These are phyloP conservation scores for Trametes maxima DNA, from an alignment of 768 basidiomycete species.

Conservation along the genomic window DNA sequence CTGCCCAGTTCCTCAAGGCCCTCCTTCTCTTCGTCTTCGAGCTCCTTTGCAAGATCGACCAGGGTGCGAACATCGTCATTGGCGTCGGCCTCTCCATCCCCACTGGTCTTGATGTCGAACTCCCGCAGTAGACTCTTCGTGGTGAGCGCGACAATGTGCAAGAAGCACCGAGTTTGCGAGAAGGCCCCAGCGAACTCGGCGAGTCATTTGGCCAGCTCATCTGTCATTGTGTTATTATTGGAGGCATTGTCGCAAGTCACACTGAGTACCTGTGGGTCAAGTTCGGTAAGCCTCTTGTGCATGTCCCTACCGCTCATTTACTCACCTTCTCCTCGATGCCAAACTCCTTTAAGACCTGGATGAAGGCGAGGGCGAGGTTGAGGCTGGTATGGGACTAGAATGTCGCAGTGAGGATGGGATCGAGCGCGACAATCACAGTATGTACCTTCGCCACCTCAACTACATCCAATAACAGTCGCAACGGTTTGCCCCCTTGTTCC, in stretches of 20 bases:
- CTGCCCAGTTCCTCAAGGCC: background rate
- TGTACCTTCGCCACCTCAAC: slow-evolving; percentile 37
- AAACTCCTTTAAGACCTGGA: slow-evolving; percentile 37
- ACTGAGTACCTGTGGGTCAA: slow-evolving; percentile 14
- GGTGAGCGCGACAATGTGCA: slow-evolving; percentile 19
- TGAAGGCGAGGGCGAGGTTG: slow-evolving; percentile 39
- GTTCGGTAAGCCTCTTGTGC: background rate
- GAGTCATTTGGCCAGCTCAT: slow-evolving; percentile 5
- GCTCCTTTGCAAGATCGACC: background rate
- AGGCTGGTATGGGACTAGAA: slow-evolving; percentile 37
- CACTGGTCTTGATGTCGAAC: slow-evolving; percentile 16
- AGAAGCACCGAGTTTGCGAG: slow-evolving; percentile 16
- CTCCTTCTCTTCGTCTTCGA: background rate
- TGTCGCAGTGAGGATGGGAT: background rate
- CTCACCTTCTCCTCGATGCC: slow-evolving; percentile 39
- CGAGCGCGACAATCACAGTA: background rate
- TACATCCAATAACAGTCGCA: slow-evolving; percentile 39
- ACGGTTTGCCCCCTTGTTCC: slow-evolving; percentile 31
- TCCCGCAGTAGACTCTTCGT: slow-evolving; percentile 11
- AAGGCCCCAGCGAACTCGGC: background rate
- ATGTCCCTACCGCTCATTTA: background rate
- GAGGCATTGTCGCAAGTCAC: slow-evolving; percentile 24
- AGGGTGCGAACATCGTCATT: background rate
- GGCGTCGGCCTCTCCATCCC: background rate
- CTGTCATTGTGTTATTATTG: slow-evolving; percentile 22